Base-by-base conservation (phyloP, 2,329 filamentous ascomycete genomes). In the Immersiporthe knoxdaviesiana region DNA sequence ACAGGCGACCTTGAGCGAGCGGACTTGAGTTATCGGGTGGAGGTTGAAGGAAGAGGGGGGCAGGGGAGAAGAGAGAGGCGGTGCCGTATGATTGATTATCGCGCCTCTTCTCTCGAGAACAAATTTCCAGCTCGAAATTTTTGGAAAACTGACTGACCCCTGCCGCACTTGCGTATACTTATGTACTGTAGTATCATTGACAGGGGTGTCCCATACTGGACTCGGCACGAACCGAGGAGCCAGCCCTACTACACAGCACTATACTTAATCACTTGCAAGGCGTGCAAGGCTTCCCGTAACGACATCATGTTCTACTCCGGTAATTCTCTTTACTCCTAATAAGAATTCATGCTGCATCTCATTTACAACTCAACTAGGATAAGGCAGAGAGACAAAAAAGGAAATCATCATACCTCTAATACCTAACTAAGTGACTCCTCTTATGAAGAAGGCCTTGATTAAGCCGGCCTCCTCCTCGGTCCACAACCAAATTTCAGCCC, bases 111-210 rank as follows among this genome's bases (percentile, higher is more conserved):
- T 16, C 24, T n/a, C 32, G 30, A 37, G 1, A 59, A 30, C 14
- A 54, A 35, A 35, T 1, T 16, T 37, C 18, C 30, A 37, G 44
- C 68, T 63, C 30, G 50, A 69, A 69, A 63, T 67, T 69, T 69
- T 69, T 58, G 50, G 68, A 44, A 44, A 58, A 30, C 4, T 7
- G 5, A 56, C 12, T 18, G 27, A 27, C 52, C 52, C 52, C 52
- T 56, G 52, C 14, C 24, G 50, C 50, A 11, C 50, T 6, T n/a
- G 47, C 47, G n/a, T n/a, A n/a, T n/a, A n/a, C n/a, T n/a, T n/a
- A n/a, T n/a, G n/a, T n/a, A n/a, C n/a, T n/a, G n/a, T n/a, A n/a
- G 47, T 52, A 27, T 4, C 47, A 14, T 54, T 32, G 27, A 32
- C 52, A 56, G 27, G 52, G 52, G 24, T 12, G 0, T 11, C 50